Base-by-base conservation (phyloP, 2,329 filamentous ascomycete species). In the Colletotrichum sp. region DNA sequence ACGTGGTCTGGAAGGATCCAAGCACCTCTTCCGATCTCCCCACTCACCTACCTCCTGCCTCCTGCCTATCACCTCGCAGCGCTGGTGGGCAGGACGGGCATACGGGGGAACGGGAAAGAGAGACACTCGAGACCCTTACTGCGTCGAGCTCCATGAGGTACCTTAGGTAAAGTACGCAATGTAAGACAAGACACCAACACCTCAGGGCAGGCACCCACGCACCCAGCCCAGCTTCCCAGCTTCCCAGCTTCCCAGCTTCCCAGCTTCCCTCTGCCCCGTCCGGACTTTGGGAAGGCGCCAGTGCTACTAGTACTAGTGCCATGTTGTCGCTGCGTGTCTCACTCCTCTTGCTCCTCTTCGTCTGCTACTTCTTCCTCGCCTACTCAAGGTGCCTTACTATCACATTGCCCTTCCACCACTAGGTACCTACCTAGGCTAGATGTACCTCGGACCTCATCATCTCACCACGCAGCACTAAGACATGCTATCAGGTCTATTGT, bases 81-180 rank as follows among this genome's bases (percentile, higher is more conserved):
- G 1, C n/a, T n/a, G 15, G 12, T 39, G 52, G 61, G 52, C 64
- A 61, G 36, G 52, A 48, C 59, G 34, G 60, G 44, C 28, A 48
- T 32, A 64, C 27, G 57, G 65, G 22, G 22, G 19, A 22, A 44
- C 28, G 22, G 44, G 32, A 39, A 39, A 67, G 69, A 73, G 30
- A 63, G 59, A 61, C 61, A 64, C 36, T 68, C 68, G 44, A 64
- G 73, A 75, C 63, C 69, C 73, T 73, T 57, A 25, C 57, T 75
- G 69, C 69, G 68, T 67, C 36, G 68, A 61, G 52, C 68, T 71
- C 22, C 12, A 52, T 52, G n/a, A 48, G 39, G 6, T 8, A 25
- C 25, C 25, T 25, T 25, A 25, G 25, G 25, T 25, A 25, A 25
- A 4, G 25, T 48, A 32, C 19, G 34, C 9, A 52, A 22, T 52